Evolutionary conservation across 2,329 filamentous ascomycete species (phyloP).

Genomic region (Nemania serpens): DNA sequence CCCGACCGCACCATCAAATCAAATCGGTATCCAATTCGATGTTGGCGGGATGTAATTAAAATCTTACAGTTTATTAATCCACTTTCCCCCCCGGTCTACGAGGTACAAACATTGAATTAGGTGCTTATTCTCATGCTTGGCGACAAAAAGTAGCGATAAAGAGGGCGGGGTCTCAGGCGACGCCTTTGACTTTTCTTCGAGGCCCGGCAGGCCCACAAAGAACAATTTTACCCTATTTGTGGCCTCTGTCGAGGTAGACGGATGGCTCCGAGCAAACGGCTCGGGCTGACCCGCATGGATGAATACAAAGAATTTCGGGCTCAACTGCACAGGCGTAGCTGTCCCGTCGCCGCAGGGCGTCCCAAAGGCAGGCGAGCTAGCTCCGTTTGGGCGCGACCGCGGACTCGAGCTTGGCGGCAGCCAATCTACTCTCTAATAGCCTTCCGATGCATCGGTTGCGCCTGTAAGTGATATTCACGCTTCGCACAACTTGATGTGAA

Average conservation of each 20-base stretch:
- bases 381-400: constrained; percentile 53
- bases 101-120: too few relatives aligned
- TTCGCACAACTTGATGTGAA: background rate
- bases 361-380: constrained; percentile 54
- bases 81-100: too few relatives aligned
- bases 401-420: constrained; percentile 51
- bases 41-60: too few relatives aligned
- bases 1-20: too few relatives aligned
- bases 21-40: too few relatives aligned
- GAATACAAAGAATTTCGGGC: constrained; percentile 53
- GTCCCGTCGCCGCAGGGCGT: constrained; percentile 47
- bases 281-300: constrained; percentile 51
- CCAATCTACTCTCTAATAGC: constrained; percentile 51
- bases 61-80: too few relatives aligned
- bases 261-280: background rate
- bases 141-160: too few relatives aligned
- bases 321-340: constrained; percentile 61
- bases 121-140: too few relatives aligned
- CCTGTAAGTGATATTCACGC: constrained; percentile 48
- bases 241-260: too few relatives aligned
- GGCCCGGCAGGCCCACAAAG: background rate
- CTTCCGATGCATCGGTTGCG: constrained; percentile 61
- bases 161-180: too few relatives aligned
- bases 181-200: too few relatives aligned
- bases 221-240: background rate